Conservation (phyloP, 1,284 basidiomycete species). For the Thecaphora frezii region DNA sequence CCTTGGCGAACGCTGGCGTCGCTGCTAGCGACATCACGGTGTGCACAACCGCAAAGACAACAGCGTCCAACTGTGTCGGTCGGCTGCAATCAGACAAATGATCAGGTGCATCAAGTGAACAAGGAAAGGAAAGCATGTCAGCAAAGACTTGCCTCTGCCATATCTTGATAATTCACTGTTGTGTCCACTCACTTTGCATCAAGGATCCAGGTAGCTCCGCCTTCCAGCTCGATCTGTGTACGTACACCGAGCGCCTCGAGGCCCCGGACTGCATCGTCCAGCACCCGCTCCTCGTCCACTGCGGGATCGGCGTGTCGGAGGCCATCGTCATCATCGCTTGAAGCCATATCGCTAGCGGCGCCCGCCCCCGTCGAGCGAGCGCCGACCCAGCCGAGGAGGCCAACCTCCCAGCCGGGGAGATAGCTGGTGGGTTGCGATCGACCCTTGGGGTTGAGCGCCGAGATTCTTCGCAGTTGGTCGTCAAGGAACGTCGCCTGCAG, state of each 20-base stretch:
- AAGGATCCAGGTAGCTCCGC: not conserved
- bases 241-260: slow-evolving; percentile 22
- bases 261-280: slow-evolving; percentile 16
- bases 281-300: slow-evolving; percentile 29
- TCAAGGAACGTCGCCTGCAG: slow-evolving; percentile 26
- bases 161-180: slow-evolving; percentile 1
- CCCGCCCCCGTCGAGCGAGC: slow-evolving; percentile 13
- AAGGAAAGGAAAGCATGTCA: slow-evolving; percentile 1
- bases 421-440: slow-evolving; percentile 22
- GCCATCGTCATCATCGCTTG: slow-evolving; percentile 19
- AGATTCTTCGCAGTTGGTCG: slow-evolving; percentile 27
- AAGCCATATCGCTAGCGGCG: slow-evolving; percentile 14
- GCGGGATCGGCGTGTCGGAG: slow-evolving; percentile 24
- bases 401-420: slow-evolving; percentile 38
- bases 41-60: slow-evolving; percentile 39
- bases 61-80: slow-evolving; percentile 32
- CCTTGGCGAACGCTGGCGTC: slow-evolving; percentile 10
- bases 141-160: slow-evolving; percentile 10
- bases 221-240: slow-evolving; percentile 11
- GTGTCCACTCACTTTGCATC: not conserved
- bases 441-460: slow-evolving; percentile 22
- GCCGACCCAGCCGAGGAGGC: slow-evolving; percentile 34
- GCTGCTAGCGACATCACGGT: slow-evolving; percentile 37
- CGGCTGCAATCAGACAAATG: not conserved
- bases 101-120: not conserved